These are phyloP conservation scores for Scheffersomyces cryptocercus DNA, from an alignment of 1,139 yeast genomes.

Conservation along the genomic window DNA sequence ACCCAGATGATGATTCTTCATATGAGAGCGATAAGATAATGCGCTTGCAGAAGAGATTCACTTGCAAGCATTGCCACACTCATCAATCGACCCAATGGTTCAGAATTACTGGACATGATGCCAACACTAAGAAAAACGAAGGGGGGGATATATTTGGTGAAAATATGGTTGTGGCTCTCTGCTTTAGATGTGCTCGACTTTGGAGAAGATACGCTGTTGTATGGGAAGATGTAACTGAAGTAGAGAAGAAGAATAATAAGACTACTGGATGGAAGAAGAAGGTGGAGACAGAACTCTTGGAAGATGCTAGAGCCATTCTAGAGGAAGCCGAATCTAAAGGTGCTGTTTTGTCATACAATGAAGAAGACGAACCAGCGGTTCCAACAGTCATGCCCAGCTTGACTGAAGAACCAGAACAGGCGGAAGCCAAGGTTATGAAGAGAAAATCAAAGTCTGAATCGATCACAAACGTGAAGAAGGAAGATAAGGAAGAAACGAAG, in stretches of 20 bases:
- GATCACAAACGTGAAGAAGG: slow-evolving; percentile 7
- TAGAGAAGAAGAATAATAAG: slow-evolving; percentile 48
- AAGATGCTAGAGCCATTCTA: slow-evolving; percentile 62
- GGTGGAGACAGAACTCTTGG: slow-evolving; percentile 70
- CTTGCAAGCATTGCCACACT: slow-evolving; percentile 69
- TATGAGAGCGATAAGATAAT: slow-evolving; percentile 55
- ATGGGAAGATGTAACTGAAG: slow-evolving; percentile 85
- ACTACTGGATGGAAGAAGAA: slow-evolving; percentile 57
- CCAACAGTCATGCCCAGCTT: not conserved
- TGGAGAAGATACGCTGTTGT: slow-evolving; percentile 89
- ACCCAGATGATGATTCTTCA: slow-evolving; percentile 70
- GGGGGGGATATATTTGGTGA: slow-evolving; percentile 20
- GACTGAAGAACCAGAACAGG: not conserved
- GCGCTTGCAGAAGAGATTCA: slow-evolving; percentile 35
- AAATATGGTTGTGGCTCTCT: slow-evolving; percentile 55
- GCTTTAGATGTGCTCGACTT: slow-evolving; percentile 81
- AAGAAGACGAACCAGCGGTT: slow-evolving; percentile 1
- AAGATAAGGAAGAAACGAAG: slow-evolving; percentile 3
- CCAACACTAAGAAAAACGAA: slow-evolving; percentile 12
- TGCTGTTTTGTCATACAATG: slow-evolving; percentile 7
- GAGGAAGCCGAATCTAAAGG: slow-evolving; percentile 38
- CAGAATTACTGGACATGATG: slow-evolving; percentile 65
- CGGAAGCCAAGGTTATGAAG: not conserved
- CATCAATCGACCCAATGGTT: slow-evolving; percentile 63
- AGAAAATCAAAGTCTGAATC: slow-evolving; percentile 3